Evolutionary conservation across 129 eudicot genomes (phyloP), one percentile per base, ranked within the genome.

Genomic region (Arctium lappa): DNA sequence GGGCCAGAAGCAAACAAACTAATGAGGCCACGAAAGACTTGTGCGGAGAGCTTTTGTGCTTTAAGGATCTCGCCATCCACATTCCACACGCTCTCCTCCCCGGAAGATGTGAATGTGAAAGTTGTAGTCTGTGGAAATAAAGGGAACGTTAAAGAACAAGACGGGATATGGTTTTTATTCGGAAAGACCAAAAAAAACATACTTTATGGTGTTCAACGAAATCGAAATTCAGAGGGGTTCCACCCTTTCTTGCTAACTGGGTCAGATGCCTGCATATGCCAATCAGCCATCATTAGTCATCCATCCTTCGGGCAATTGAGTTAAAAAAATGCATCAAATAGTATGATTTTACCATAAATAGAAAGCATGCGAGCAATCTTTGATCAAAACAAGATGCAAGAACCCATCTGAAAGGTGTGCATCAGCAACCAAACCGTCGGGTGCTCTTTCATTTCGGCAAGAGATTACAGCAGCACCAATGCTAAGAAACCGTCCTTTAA

Each of bases 381-480:
- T 96, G 78, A 96, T 87, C 85, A 96, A 81, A 78, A 96, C 86
- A 73, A 95, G 95, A 90, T 95, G 98, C 85, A 96, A 79, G 81
- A 91, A 93, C 46, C 99, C 99, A 53, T 96, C 99, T 66, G 97
- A 80, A 86, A 96, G 98, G 83, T 96, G 99, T 68, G 99, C 99
- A 87, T 93, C 95, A 44, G 94, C 99, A 36, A 96, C 99, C 86
- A 96, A 88, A 39, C 99, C 98, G 82, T 96, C 95, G 33, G 99
- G 99, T 70, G 98, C 99, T 75, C 88, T 96, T 82, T 96, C 99
- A 86, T 96, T 96, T 79, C 99, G 82, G 86, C 99, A 96, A 74
- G 99, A 93, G 66, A 96, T 96, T 10, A 96, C 98, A 50, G 99
- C 99, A 85, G 98, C 97, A 76, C 99, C 99, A 33, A 91, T 90